Percentiles rank a stretch among this genome's conserved stretches.
These are phyloP conservation scores for Metschnikowia gelsemii DNA, from an alignment of 805 yeast genomes.

Conservation along the genomic window DNA sequence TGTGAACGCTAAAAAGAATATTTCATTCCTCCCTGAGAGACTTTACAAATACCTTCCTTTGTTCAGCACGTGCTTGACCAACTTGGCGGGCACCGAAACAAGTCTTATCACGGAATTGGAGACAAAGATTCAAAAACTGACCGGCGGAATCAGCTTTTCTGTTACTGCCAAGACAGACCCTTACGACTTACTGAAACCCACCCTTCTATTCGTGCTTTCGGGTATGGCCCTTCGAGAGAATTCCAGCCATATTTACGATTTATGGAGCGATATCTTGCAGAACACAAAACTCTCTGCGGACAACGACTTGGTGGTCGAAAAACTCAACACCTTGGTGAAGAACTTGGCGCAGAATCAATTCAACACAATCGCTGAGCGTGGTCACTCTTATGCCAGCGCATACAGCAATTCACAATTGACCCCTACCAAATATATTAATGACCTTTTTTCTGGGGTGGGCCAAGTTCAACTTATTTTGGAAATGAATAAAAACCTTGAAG, in stretches of 20 bases:
- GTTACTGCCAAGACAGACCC: conserved; percentile 59
- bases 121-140: conserved; percentile 73
- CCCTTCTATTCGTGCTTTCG: conserved; percentile 53
- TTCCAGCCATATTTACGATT: conserved; percentile 54
- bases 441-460: conserved; percentile 68
- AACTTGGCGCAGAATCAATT: conserved; percentile 74
- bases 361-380: conserved; percentile 78
- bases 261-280: conserved; percentile 67
- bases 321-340: conserved; percentile 70
- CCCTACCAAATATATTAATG: conserved; percentile 57
- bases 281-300: conserved; percentile 64
- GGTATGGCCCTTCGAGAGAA: conserved; percentile 75
- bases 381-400: conserved; percentile 79
- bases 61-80: conserved; percentile 76
- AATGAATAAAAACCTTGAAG: conserved; percentile 50
- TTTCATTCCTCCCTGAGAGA: conserved; percentile 58
- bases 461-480: conserved; percentile 71
- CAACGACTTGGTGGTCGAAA: conserved; percentile 50
- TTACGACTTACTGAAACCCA: conserved; percentile 44
- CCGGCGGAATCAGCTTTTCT: conserved; percentile 81
- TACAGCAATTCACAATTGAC: conserved; percentile 66
- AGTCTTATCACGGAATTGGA: conserved; percentile 79
- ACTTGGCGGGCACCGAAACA: conserved; percentile 71
- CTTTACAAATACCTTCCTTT: conserved; percentile 71
- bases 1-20: conserved; percentile 61